Percentiles rank a stretch among this genome's conserved stretches.
phyloP scores from a whole-genome alignment of 2,329 filamentous ascomycete species.

The Xylariales sp. region DNA sequence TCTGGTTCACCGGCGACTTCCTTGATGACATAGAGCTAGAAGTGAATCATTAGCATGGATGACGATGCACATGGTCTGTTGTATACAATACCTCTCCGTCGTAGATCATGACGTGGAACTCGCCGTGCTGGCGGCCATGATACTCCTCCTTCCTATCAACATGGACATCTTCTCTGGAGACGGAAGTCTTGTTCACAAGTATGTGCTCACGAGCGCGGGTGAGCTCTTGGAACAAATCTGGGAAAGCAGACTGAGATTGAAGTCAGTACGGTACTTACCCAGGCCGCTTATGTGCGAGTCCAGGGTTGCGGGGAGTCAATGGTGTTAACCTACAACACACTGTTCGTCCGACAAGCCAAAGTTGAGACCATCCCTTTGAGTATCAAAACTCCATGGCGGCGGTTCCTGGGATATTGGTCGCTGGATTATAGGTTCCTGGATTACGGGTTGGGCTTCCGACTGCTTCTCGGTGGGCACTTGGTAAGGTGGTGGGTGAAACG shows the following conservation, averaged over 20 bases:
- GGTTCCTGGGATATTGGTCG: no score
- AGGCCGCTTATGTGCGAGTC: neutral
- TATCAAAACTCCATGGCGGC: constrained; percentile 16
- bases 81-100: constrained; percentile 13
- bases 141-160: constrained; percentile 13
- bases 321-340: constrained; percentile 13
- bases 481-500: neutral
- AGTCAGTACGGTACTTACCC: neutral
- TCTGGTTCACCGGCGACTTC: constrained; percentile 18
- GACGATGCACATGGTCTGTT: no score
- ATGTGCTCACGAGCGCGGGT: constrained; percentile 17
- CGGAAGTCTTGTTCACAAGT: constrained; percentile 10
- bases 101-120: constrained; percentile 19
- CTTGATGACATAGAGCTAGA: constrained; percentile 13
- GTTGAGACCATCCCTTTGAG: constrained; percentile 15
- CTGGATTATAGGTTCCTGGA: no score
- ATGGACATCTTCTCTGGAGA: constrained; percentile 14
- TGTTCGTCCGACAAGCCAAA: constrained; percentile 18
- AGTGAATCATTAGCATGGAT: no score
- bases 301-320: neutral
- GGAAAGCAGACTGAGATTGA: constrained; percentile 15
- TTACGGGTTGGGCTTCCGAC: no score
- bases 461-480: neutral
- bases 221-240: constrained; percentile 18
- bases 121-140: constrained; percentile 15